Evolutionary conservation across 345 rosid species (phyloP), one percentile per base, ranked within the genome.

Genomic region (Corchorus olitorius): DNA sequence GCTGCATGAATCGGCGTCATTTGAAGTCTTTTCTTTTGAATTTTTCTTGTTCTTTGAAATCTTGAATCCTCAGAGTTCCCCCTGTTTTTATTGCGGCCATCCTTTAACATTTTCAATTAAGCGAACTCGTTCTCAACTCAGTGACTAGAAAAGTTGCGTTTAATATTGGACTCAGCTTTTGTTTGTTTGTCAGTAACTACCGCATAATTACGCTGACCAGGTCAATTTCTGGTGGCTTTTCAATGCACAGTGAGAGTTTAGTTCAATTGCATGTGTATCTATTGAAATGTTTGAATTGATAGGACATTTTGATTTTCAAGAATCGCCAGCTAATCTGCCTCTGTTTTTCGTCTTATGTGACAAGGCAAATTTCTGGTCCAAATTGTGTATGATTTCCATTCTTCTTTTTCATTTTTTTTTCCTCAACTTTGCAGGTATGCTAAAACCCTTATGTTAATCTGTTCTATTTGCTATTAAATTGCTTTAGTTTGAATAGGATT

Each of bases 151-250:
- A 68, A 49, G 20, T 33, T 49, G 55, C 20, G 1, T 48, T 68
- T 48, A 22, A 68, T 68, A 50, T 6, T 45, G 8, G 60, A 70
- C 41, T 34, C 45, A 17, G 48, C 17, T 15, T 69, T 69, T 69
- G 7, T 15, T 50, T 50, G 27, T 41, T 41, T 7, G 7, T 41
- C 45, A 4, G 7, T 41, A 41, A 41, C 3, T 41, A 41, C 45
- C 45, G 5, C 45, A 41, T 4, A 41, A 41, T 4, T 41, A 4
- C 48, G 1, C 8, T 45, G 73, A n/a, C 48, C 15, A 17, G 17
- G 20, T 70, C 73, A 52, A 70, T 50, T 45, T 70, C 8, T 8
- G 15, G 33, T 50, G 43, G 60, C 59, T 52, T 52, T 70, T 52
- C 46, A 55, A n/a, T 17, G 34, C 46, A 22, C 56, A 48, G n/a